A percentile compares a stretch with the other conserved stretches of the same genome.
Evolutionary conservation across 164 flowering plant genomes (phyloP).

Genomic region (Chimonanthus salicifolius): DNA sequence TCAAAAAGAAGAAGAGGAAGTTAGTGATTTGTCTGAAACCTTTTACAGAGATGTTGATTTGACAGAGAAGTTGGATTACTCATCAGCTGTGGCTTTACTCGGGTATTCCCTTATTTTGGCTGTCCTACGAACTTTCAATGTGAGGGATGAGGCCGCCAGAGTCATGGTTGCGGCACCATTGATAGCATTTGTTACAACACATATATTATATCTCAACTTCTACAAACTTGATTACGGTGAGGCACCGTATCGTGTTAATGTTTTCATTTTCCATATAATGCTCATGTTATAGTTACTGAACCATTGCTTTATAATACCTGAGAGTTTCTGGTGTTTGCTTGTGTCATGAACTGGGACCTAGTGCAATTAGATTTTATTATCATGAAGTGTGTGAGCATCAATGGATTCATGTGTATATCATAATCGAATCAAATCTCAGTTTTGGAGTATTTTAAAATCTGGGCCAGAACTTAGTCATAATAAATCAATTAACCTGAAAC

Average conservation of each 20-base stretch:
- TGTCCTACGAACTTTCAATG: constrained; percentile 52
- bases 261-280: not conserved
- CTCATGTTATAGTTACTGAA: not conserved
- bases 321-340: not conserved
- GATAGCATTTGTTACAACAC: constrained; percentile 75
- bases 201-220: constrained; percentile 80
- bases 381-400: not conserved
- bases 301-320: not conserved
- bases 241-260: constrained; percentile 1
- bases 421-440: not conserved
- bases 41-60: constrained; percentile 71
- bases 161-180: constrained; percentile 90
- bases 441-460: not conserved
- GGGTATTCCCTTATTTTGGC: constrained; percentile 63
- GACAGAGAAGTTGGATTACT: constrained; percentile 73
- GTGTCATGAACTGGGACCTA: not conserved
- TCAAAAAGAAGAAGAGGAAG: too few species aligned
- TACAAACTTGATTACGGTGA: constrained; percentile 73
- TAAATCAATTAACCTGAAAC: too few species aligned
- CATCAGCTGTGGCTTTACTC: constrained; percentile 72
- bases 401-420: too few species aligned
- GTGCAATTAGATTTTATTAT: not conserved
- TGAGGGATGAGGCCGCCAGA: constrained; percentile 71
- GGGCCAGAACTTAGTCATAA: not conserved
- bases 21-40: not conserved